Percentiles rank a stretch among this genome's conserved stretches.
These are phyloP conservation scores for Alternaria triticimaculans DNA, from an alignment of 2,329 filamentous ascomycete species.

Conservation along the genomic window DNA sequence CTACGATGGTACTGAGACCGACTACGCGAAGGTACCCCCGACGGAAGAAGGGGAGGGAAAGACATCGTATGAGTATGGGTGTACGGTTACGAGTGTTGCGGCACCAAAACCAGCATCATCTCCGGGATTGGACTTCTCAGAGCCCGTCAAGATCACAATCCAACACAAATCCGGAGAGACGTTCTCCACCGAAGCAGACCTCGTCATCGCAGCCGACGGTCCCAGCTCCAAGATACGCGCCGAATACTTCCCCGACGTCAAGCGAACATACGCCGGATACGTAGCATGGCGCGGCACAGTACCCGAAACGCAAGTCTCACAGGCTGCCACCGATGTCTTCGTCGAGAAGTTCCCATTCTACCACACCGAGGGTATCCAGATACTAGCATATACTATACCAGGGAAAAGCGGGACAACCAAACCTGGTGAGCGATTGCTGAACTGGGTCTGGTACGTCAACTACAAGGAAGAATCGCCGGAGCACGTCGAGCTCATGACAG, in stretches of 20 bases:
- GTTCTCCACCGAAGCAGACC: conserved; percentile 15
- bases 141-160: conserved; percentile 12
- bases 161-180: conserved; percentile 15
- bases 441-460: conserved; percentile 57
- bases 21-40: conserved; percentile 22
- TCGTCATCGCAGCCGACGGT: conserved; percentile 36
- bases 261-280: conserved; percentile 35
- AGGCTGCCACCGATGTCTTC: conserved; percentile 19
- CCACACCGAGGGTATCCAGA: conserved; percentile 21
- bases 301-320: conserved; percentile 23
- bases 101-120: conserved; percentile 1
- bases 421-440: conserved; percentile 51
- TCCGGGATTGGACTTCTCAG: background rate
- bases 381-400: conserved; percentile 51
- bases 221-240: conserved; percentile 29
- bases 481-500: conserved; percentile 52
- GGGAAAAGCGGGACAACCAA: conserved; percentile 47
- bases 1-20: conserved; percentile 30
- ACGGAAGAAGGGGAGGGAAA: conserved; percentile 19
- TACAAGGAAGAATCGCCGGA: conserved; percentile 45
- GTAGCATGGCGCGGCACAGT: conserved; percentile 39
- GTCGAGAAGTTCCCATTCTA: conserved; percentile 29
- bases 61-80: conserved; percentile 26
- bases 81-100: conserved; percentile 20
- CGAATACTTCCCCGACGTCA: conserved; percentile 20